phyloP scores from a whole-genome alignment of 495 filamentous ascomycete species.

The Physcia stellaris region DNA sequence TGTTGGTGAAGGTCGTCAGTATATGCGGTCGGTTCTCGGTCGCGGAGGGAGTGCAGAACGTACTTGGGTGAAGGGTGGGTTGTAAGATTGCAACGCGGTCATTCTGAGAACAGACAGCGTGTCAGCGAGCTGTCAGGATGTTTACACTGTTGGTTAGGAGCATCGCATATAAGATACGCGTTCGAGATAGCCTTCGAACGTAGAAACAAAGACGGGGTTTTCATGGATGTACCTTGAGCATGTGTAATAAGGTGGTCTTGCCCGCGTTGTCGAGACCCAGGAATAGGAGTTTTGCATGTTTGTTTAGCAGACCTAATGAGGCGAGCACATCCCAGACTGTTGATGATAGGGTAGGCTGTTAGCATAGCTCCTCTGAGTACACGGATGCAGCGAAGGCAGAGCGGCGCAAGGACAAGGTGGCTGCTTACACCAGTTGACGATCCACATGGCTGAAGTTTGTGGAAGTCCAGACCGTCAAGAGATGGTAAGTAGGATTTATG shows the following conservation, averaged over 20 bases:
- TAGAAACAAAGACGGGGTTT: neutral
- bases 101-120: slow-evolving; percentile 41
- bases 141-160: neutral
- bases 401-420: slow-evolving; percentile 2
- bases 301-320: slow-evolving; percentile 83
- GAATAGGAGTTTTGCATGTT: slow-evolving; percentile 87
- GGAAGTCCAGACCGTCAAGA: no score
- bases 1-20: slow-evolving; percentile 19
- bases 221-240: slow-evolving; percentile 64
- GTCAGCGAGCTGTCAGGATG: neutral
- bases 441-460: no score
- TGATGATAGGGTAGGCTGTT: slow-evolving; percentile 3
- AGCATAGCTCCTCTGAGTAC: slow-evolving; percentile 11
- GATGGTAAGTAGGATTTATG: no score
- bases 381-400: neutral
- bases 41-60: neutral
- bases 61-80: slow-evolving; percentile 81
- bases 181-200: no score
- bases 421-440: slow-evolving; percentile 87
- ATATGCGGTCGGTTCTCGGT: neutral
- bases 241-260: slow-evolving; percentile 86
- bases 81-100: slow-evolving; percentile 88
- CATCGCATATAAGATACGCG: no score
- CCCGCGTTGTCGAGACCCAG: slow-evolving; percentile 95
- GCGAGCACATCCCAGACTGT: slow-evolving; percentile 88